Evolutionary conservation across 2,329 filamentous ascomycete species (phyloP).

Genomic region (Fusarium nodosum): DNA sequence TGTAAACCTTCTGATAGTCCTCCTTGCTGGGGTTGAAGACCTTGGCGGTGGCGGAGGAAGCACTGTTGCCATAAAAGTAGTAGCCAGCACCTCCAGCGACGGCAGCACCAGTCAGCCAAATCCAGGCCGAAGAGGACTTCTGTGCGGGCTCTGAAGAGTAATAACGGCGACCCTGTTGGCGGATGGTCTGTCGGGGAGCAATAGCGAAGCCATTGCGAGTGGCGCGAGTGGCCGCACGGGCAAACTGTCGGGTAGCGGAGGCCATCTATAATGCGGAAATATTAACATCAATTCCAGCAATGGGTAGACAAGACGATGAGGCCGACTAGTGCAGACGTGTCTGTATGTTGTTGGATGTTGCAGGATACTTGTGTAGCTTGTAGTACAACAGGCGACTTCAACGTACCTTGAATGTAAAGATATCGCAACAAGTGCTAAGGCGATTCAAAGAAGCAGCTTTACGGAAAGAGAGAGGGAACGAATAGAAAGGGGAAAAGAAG

Average conservation of each 20-base stretch:
- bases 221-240: slow-evolving; percentile 71
- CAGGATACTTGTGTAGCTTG: background rate
- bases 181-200: slow-evolving; percentile 76
- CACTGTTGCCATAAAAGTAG: slow-evolving; percentile 73
- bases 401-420: slow-evolving; percentile 40
- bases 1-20: slow-evolving; percentile 96
- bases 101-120: slow-evolving; percentile 71
- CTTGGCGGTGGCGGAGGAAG: slow-evolving; percentile 64
- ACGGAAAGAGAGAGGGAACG: slow-evolving; percentile 9
- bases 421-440: slow-evolving; percentile 20
- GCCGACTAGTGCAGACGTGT: background rate
- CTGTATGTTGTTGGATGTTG: background rate
- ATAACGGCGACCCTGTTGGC: slow-evolving; percentile 79
- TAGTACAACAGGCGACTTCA: slow-evolving; percentile 2
- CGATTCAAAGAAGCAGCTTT: slow-evolving; percentile 24
- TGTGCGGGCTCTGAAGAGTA: slow-evolving; percentile 79
- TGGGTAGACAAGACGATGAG: background rate
- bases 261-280: slow-evolving; percentile 51
- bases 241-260: slow-evolving; percentile 66
- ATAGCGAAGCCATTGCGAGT: slow-evolving; percentile 70
- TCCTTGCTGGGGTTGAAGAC: slow-evolving; percentile 80
- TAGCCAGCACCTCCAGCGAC: slow-evolving; percentile 74
- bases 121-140: slow-evolving; percentile 62
- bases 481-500: slow-evolving; percentile 6
- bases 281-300: slow-evolving; percentile 21